Evolutionary conservation across 2,329 filamentous ascomycete species (phyloP).

Genomic region (Cadophora sp.): DNA sequence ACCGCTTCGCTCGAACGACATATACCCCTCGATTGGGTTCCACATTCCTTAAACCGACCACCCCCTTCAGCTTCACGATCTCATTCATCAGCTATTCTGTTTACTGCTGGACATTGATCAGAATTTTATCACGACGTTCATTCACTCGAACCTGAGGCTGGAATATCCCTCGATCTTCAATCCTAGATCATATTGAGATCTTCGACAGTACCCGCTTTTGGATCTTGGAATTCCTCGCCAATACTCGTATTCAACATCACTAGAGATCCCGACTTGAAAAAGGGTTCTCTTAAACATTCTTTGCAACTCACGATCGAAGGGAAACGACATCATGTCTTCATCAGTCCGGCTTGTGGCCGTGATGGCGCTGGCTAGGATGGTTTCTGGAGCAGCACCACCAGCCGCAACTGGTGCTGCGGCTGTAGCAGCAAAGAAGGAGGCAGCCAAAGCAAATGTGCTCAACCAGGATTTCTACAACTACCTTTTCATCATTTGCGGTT

Average conservation of each 20-base stretch:
- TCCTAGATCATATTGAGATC: conserved; percentile 10
- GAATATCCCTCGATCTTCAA: neutral
- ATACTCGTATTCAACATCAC: conserved; percentile 9
- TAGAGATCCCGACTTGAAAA: neutral
- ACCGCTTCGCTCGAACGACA: conserved; percentile 1
- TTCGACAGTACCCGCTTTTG: conserved; percentile 4
- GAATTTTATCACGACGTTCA: conserved; percentile 18
- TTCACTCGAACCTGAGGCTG: neutral
- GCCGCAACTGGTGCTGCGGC: conserved; percentile 24
- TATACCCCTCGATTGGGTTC: conserved; percentile 17
- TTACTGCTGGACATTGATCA: conserved; percentile 36
- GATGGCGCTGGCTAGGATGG: conserved; percentile 34
- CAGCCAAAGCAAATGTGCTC: conserved; percentile 35
- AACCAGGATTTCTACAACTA: conserved; percentile 66
- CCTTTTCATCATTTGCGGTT: conserved; percentile 68
- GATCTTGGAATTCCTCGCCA: conserved; percentile 3
- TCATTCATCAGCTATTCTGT: conserved; percentile 29
- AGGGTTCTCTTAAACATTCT: neutral
- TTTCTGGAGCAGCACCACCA: conserved; percentile 29
- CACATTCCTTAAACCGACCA: conserved; percentile 25
- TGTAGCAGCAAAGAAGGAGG: conserved; percentile 25
- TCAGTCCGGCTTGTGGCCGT: conserved; percentile 32
- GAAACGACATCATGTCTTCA: conserved; percentile 33
- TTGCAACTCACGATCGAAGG: neutral
- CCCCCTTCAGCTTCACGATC: neutral